phyloP scores from a whole-genome alignment of 345 rosid species.

The Aquilaria yunnanensis region DNA sequence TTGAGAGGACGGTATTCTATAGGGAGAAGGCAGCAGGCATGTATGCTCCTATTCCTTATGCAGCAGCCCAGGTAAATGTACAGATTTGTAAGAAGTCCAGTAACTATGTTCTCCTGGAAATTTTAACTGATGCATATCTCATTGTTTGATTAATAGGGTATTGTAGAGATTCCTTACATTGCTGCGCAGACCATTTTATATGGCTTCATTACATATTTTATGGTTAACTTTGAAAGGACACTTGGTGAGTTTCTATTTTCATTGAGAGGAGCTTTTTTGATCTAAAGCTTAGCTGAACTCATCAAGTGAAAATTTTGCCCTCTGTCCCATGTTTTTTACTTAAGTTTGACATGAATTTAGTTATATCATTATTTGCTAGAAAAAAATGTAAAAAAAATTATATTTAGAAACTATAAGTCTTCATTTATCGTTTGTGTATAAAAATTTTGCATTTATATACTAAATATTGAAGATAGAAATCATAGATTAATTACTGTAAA shows the following conservation, averaged over 20 bases:
- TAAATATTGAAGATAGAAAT: too few relatives aligned
- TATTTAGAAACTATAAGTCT: too few relatives aligned
- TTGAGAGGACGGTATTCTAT: constrained; percentile 86
- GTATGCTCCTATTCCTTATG: constrained; percentile 72
- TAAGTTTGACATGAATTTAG: too few relatives aligned
- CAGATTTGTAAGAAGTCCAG: not conserved
- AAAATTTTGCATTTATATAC: too few relatives aligned
- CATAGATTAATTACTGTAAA: too few relatives aligned
- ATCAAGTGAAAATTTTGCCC: not conserved
- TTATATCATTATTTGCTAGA: too few relatives aligned
- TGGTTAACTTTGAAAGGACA: constrained; percentile 72
- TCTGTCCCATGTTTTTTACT: not conserved
- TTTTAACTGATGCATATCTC: not conserved
- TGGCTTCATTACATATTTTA: constrained; percentile 78
- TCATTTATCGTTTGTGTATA: too few relatives aligned
- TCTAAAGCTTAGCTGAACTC: not conserved
- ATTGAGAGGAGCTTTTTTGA: not conserved
- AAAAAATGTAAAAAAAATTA: too few relatives aligned
- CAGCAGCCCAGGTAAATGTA: constrained; percentile 60
- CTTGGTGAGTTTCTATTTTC: constrained; percentile 40
- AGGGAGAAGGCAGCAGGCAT: constrained; percentile 92
- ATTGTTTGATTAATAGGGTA: constrained; percentile 36
- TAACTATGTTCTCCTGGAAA: not conserved
- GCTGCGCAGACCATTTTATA: constrained; percentile 58
- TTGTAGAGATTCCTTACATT: constrained; percentile 90